phyloP scores from a whole-genome alignment of 2,329 filamentous ascomycete species.

The Triangularia verruculosa region DNA sequence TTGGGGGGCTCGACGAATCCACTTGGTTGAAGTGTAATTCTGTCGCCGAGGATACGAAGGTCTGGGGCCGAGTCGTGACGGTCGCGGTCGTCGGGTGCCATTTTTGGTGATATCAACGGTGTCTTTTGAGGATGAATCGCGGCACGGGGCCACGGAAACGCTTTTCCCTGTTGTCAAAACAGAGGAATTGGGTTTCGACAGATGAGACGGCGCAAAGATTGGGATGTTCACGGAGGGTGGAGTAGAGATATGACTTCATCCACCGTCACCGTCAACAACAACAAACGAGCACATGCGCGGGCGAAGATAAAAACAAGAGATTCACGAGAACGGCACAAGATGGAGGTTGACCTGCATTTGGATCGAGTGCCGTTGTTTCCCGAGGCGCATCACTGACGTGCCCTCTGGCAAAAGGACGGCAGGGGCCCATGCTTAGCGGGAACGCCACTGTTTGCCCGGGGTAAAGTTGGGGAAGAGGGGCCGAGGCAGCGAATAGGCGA shows the following conservation, averaged over 20 bases:
- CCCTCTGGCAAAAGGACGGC: background rate
- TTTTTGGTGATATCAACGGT: constrained; percentile 24
- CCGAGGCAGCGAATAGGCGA: constrained; percentile 3
- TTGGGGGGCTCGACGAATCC: constrained; percentile 58
- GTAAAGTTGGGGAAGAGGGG: constrained; percentile 7
- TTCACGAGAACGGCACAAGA: background rate
- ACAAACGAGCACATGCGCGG: background rate
- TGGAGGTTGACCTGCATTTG: background rate
- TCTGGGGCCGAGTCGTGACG: constrained; percentile 40
- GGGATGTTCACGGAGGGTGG: background rate
- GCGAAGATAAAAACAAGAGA: background rate
- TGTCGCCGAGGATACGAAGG: constrained; percentile 70
- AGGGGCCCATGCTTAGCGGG: constrained; percentile 4
- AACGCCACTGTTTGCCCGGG: constrained; percentile 2
- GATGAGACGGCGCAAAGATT: background rate
- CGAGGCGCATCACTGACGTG: constrained; percentile 6
- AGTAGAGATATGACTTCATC: background rate
- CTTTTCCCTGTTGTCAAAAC: background rate
- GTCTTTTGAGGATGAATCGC: background rate
- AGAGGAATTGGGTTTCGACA: background rate
- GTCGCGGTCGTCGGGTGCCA: constrained; percentile 36
- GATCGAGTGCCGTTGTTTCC: constrained; percentile 9
- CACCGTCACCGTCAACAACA: background rate
- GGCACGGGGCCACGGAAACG: background rate
- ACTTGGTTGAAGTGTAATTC: constrained; percentile 71